phyloP scores from a whole-genome alignment of 345 rosid species.

The Euphorbia lathyris region DNA sequence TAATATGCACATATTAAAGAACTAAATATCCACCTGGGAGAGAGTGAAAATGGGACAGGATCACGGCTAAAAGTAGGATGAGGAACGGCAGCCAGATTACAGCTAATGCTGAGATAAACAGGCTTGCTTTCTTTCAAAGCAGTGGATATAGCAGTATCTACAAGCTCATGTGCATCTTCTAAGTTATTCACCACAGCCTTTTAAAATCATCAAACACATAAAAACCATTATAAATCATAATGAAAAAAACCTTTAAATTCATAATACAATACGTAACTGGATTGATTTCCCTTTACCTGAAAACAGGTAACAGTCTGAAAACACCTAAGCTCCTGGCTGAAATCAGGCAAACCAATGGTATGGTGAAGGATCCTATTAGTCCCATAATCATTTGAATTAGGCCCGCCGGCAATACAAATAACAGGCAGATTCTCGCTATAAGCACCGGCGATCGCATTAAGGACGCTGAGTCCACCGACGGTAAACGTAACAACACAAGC shows the following conservation, averaged over 20 bases:
- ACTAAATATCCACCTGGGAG: constrained; percentile 43
- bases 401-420: constrained; percentile 82
- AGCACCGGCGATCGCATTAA: constrained; percentile 81
- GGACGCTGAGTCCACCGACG: constrained; percentile 73
- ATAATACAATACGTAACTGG: too few relatives aligned
- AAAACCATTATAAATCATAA: background rate
- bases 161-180: constrained; percentile 73
- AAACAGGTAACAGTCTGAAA: constrained; percentile 70
- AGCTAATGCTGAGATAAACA: constrained; percentile 69
- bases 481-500: constrained; percentile 85
- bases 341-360: constrained; percentile 73
- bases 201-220: background rate
- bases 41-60: constrained; percentile 58
- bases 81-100: constrained; percentile 63
- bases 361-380: constrained; percentile 78
- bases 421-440: constrained; percentile 77
- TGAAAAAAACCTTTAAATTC: background rate
- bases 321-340: constrained; percentile 67
- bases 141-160: constrained; percentile 72
- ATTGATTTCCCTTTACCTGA: constrained; percentile 87
- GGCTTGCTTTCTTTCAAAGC: constrained; percentile 84
- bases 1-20: background rate
- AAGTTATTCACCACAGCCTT: constrained; percentile 77
- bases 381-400: constrained; percentile 80
- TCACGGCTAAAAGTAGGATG: constrained; percentile 68